Percentiles rank a stretch among this genome's conserved stretches.
Conservation (phyloP, 2,329 filamentous ascomycete species). For the Pyricularia grisea region DNA sequence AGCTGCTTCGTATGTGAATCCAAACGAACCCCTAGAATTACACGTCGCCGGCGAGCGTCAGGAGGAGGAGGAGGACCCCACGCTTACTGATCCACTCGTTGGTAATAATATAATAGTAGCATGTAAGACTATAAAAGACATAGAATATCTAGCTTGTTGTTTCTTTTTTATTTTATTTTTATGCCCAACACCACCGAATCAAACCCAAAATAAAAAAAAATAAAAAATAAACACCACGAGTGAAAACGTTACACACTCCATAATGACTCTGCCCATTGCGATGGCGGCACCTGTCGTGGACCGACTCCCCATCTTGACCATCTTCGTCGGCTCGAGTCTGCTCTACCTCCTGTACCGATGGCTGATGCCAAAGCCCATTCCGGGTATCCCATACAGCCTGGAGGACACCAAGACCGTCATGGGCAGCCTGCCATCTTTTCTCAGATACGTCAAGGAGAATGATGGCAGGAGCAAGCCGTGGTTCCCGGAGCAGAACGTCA, state of each 20-base stretch:
- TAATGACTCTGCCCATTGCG: neutral
- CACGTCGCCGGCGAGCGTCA: too few relatives aligned
- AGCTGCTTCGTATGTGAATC: too few relatives aligned
- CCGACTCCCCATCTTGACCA: neutral
- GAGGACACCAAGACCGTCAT: neutral
- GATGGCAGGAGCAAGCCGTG: neutral
- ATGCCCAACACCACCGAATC: neutral
- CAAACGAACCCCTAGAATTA: too few relatives aligned
- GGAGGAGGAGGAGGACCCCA: too few relatives aligned
- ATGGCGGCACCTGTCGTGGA: neutral
- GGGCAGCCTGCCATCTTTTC: conserved; percentile 1
- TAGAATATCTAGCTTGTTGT: too few relatives aligned
- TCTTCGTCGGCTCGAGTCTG: neutral
- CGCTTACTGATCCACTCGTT: too few relatives aligned
- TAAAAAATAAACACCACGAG: neutral
- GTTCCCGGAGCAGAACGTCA: neutral
- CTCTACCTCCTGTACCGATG: conserved; percentile 1
- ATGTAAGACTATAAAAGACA: too few relatives aligned
- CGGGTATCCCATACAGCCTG: conserved; percentile 5
- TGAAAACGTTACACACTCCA: neutral
- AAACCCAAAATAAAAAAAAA: neutral
- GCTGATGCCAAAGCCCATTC: conserved; percentile 4
- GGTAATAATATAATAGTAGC: too few relatives aligned
- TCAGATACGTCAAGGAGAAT: neutral
- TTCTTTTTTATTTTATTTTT: too few relatives aligned